These are phyloP conservation scores for Porphyrellus cyaneotinctus DNA, from an alignment of 768 basidiomycete genomes.

Conservation along the genomic window DNA sequence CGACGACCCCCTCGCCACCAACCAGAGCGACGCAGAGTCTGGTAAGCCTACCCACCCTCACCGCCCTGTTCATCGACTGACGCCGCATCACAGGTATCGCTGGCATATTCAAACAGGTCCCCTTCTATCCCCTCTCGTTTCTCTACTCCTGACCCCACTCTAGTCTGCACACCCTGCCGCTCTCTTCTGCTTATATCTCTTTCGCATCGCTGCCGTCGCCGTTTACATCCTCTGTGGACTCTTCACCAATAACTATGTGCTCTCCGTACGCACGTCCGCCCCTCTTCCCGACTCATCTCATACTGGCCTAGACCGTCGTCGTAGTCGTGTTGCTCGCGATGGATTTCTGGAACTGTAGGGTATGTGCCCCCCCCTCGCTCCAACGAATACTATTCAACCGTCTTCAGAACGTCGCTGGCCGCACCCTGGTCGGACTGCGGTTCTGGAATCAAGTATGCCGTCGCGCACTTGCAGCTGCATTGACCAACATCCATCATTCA, in stretches of 20 bases:
- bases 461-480: neutral
- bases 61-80: constrained; percentile 3
- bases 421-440: constrained; percentile 88
- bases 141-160: constrained; percentile 12
- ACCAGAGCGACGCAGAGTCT: constrained; percentile 67
- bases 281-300: neutral
- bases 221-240: constrained; percentile 93
- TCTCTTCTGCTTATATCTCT: constrained; percentile 86
- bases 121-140: constrained; percentile 1
- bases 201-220: constrained; percentile 81
- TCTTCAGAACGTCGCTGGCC: constrained; percentile 83
- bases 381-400: neutral
- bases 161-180: constrained; percentile 79
- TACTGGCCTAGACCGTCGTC: constrained; percentile 60
- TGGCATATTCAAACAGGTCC: constrained; percentile 75
- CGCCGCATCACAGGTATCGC: constrained; percentile 47
- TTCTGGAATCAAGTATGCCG: constrained; percentile 89
- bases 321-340: constrained; percentile 93
- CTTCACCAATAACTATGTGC: constrained; percentile 86
- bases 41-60: constrained; percentile 37
- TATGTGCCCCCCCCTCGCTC: constrained; percentile 32
- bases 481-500: constrained; percentile 25
- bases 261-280: constrained; percentile 60
- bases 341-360: constrained; percentile 98
- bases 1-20: constrained; percentile 69